A percentile compares a stretch with the other conserved stretches of the same genome.
phyloP scores from a whole-genome alignment of 169 alveolate genomes.

The Plasmodium yoelii region DNA sequence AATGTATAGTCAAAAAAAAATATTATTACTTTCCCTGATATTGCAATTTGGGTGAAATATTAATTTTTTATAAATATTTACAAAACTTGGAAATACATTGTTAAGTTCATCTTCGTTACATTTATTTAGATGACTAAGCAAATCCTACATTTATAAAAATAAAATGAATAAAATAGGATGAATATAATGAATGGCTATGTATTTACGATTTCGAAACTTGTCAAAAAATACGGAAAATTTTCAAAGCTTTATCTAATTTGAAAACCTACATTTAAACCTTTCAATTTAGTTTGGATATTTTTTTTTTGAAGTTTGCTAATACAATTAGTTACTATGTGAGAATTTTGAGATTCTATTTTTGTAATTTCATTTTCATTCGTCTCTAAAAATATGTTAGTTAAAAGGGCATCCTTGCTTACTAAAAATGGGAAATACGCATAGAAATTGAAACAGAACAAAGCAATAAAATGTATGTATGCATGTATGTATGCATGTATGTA shows the following conservation, averaged over 20 bases:
- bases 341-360: constrained; percentile 36
- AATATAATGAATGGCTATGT: no score
- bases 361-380: not conserved
- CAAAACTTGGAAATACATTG: constrained; percentile 33
- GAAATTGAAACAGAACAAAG: not conserved
- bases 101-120: constrained; percentile 23
- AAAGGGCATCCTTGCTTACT: constrained; percentile 60
- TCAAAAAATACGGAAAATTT: no score
- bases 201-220: not conserved
- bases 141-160: constrained; percentile 12
- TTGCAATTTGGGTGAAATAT: constrained; percentile 53
- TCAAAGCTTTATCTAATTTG: not conserved
- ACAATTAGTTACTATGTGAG: constrained; percentile 46
- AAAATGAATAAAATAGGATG: no score
- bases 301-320: constrained; percentile 58
- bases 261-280: constrained; percentile 38
- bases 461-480: no score
- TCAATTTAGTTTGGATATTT: constrained; percentile 59
- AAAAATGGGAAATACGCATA: not conserved
- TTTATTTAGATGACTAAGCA: constrained; percentile 13
- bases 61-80: constrained; percentile 54
- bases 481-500: no score
- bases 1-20: not conserved
- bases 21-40: constrained; percentile 36
- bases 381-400: constrained; percentile 34